Base-by-base conservation (phyloP, 306 rosid species). In the Elaeagnus macrophylla region DNA sequence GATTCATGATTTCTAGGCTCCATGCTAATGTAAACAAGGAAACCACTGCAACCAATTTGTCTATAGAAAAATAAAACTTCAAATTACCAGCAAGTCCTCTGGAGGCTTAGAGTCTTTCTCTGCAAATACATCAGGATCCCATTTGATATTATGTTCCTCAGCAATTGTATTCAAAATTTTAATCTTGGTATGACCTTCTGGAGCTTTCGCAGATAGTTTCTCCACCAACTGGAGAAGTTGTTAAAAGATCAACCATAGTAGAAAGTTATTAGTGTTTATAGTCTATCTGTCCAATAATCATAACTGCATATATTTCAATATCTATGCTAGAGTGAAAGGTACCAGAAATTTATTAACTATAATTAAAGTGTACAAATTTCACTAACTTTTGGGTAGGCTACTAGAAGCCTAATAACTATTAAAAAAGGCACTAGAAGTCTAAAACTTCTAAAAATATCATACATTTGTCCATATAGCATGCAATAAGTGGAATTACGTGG, bases 171-270 rank as follows among this genome's bases (percentile, higher is more conserved):
- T 15, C 60, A 93, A 66, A 62, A 87, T 79, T 68, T 84, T 93
- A 39, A 84, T 57, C 73, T 93, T 87, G 25, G 80, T 74, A 62
- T 75, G 99, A 61, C 86, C 94, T 72, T 87, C 99, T 0, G 96
- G 99, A 60, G 96, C 82, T 77, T 84, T 93, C 43, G 81, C 75
- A 75, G 99, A 87, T 69, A 93, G 76, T 68, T 93, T 93, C 80
- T 93, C 99, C 48, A 87, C 81, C 72, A 93, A 77, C 99, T 93
- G 84, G 53, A 68, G 45, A 38, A 48, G 65, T 16, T 61, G 62
- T 77, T 37, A 25, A 40, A 35, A 69, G 56, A 41, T 69, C 45
- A 69, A 60, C 56, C 65, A 36, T 52, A 38, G 48, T 18, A 57
- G 37, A 14, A 35, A 53, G 36, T 50, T 42, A 46, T 36, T 25